Conservation (phyloP, 106 monocot species). For the Gastrodia elata region DNA sequence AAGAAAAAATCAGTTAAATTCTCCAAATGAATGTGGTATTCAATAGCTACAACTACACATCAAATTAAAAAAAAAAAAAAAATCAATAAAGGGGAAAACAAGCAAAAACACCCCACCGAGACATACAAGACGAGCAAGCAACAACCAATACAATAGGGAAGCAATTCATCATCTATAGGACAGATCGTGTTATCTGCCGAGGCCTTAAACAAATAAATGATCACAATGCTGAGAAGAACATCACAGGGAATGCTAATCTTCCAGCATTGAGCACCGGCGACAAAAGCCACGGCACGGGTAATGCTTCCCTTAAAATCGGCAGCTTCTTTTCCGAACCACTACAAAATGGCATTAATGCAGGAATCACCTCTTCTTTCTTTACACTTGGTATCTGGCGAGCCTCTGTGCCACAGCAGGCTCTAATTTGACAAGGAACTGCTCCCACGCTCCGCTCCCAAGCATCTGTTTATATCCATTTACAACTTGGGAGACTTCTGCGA, state of each 20-base stretch:
- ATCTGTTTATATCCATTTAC: conserved; percentile 89
- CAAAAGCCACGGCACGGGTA: not conserved
- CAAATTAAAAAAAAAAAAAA: not conserved
- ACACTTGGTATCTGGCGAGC: conserved; percentile 47
- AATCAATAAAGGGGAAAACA: conserved; percentile 7
- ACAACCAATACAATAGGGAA: not conserved
- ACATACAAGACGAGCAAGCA: not conserved
- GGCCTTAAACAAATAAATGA: not conserved
- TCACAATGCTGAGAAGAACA: not conserved
- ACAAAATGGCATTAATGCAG: not conserved
- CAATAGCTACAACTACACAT: not conserved
- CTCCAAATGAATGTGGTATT: not conserved
- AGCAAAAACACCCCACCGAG: not conserved
- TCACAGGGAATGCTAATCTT: not conserved
- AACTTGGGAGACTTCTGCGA: conserved; percentile 74
- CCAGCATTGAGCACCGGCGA: not conserved
- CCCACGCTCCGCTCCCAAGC: conserved; percentile 54
- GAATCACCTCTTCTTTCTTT: no score
- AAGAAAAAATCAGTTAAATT: no score
- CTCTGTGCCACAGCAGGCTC: conserved; percentile 37
- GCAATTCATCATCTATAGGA: not conserved
- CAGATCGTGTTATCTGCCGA: not conserved
- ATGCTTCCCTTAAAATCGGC: not conserved
- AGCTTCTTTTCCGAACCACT: conserved; percentile 1
- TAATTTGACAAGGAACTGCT: conserved; percentile 37